phyloP scores from a whole-genome alignment of 306 rosid genomes.

The Adenanthera pavonina region DNA sequence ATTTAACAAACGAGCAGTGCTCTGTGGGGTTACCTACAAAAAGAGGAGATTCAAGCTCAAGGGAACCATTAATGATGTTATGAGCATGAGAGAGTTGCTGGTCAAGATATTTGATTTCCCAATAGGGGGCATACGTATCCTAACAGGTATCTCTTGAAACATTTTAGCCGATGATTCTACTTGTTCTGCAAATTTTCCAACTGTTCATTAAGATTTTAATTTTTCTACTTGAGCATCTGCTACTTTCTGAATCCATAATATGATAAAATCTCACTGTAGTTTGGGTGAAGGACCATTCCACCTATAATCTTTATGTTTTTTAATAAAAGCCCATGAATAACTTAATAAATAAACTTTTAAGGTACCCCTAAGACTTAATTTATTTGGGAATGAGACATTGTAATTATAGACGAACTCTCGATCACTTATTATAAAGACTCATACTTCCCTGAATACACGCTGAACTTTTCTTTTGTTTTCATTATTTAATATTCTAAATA shows the following conservation, averaged over 20 bases:
- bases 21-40: constrained; percentile 68
- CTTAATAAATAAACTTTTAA: neutral
- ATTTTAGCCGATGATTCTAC: neutral
- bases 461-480: neutral
- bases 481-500: neutral
- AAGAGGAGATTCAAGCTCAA: constrained; percentile 50
- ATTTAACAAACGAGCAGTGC: constrained; percentile 63
- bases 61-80: constrained; percentile 69
- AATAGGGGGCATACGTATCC: constrained; percentile 49
- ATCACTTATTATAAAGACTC: neutral
- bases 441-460: neutral
- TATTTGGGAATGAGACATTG: neutral
- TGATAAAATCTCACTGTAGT: neutral
- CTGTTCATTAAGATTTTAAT: neutral
- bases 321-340: neutral
- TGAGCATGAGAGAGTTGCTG: constrained; percentile 57
- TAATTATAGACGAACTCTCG: neutral
- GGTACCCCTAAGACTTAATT: neutral
- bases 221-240: no score
- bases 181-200: neutral
- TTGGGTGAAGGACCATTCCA: neutral
- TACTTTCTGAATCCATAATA: neutral
- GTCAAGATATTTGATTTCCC: constrained; percentile 43
- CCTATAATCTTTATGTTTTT: neutral
- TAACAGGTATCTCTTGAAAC: constrained; percentile 59